Conservation (phyloP, 306 rosid species). For the Corylus avellana region DNA sequence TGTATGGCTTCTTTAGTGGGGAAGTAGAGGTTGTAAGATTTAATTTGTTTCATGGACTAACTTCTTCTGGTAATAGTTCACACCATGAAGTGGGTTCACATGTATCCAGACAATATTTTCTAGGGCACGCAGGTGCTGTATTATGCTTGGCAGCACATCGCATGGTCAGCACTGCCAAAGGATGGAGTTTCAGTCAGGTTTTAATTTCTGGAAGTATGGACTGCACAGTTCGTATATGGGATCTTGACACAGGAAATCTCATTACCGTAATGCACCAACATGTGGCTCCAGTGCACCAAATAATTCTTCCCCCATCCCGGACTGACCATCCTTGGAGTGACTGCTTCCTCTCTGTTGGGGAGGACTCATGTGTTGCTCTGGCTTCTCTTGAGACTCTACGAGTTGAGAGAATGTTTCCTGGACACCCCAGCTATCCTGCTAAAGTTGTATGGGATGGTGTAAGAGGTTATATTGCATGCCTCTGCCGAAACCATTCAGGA, state of each 20-base stretch:
- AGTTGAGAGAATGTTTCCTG: slow-evolving; percentile 96
- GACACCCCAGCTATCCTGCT: slow-evolving; percentile 78
- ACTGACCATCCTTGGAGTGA: slow-evolving; percentile 79
- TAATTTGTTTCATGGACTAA: slow-evolving; percentile 60
- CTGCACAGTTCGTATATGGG: slow-evolving; percentile 86
- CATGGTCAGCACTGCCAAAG: slow-evolving; percentile 51
- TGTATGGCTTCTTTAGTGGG: slow-evolving; percentile 79
- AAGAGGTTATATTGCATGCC: slow-evolving; percentile 86
- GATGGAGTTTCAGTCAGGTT: slow-evolving; percentile 50
- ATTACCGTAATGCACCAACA: slow-evolving; percentile 90
- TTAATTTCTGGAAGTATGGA: slow-evolving; percentile 94
- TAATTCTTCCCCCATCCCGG: slow-evolving; percentile 71
- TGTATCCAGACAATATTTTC: slow-evolving; percentile 54
- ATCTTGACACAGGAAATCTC: slow-evolving; percentile 70
- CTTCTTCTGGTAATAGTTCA: slow-evolving; percentile 50
- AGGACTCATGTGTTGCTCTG: slow-evolving; percentile 89
- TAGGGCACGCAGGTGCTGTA: slow-evolving; percentile 80
- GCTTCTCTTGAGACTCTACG: slow-evolving; percentile 79
- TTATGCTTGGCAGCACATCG: slow-evolving; percentile 94
- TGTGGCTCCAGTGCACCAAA: slow-evolving; percentile 88
- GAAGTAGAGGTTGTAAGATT: slow-evolving; percentile 70
- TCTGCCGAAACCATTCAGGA: slow-evolving; percentile 66
- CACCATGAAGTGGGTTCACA: slow-evolving; percentile 41
- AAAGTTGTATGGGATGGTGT: slow-evolving; percentile 95
- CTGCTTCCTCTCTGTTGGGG: slow-evolving; percentile 94